Conservation (phyloP, 192 early-diverging fungal species). For the Rhizophagus prolifer region DNA sequence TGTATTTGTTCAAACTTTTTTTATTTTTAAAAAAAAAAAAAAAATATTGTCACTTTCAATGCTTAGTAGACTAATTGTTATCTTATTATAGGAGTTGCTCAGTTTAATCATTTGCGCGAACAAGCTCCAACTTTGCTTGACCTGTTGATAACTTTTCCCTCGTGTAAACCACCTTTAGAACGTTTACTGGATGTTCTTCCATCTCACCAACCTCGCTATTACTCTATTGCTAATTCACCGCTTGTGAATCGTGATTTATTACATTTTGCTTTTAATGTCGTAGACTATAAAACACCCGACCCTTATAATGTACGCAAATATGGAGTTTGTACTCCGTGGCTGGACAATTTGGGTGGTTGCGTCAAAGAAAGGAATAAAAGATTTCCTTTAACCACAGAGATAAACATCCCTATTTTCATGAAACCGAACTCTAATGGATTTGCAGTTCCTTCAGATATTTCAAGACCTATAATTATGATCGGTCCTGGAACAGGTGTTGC, state of each 20-base stretch:
- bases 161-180: slow-evolving; percentile 62
- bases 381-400: slow-evolving; percentile 7
- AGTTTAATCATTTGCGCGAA: slow-evolving; percentile 66
- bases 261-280: slow-evolving; percentile 87
- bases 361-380: slow-evolving; percentile 32
- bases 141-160: slow-evolving; percentile 77
- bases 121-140: slow-evolving; percentile 79
- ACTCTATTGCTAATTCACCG: slow-evolving; percentile 80
- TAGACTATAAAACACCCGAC: slow-evolving; percentile 59
- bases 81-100: slow-evolving; percentile 36
- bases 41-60: neutral
- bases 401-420: slow-evolving; percentile 53
- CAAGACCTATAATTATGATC: slow-evolving; percentile 77
- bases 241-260: slow-evolving; percentile 48
- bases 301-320: slow-evolving; percentile 43
- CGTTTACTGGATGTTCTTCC: slow-evolving; percentile 78
- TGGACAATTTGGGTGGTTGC: slow-evolving; percentile 63
- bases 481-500: slow-evolving; percentile 96
- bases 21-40: too few relatives aligned
- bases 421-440: slow-evolving; percentile 64
- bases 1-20: too few relatives aligned
- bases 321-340: slow-evolving; percentile 81
- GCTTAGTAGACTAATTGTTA: neutral
- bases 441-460: slow-evolving; percentile 59
- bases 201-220: slow-evolving; percentile 81